phyloP scores from a whole-genome alignment of 441 rosid species.

The Pelargonium myrrhifolium region DNA sequence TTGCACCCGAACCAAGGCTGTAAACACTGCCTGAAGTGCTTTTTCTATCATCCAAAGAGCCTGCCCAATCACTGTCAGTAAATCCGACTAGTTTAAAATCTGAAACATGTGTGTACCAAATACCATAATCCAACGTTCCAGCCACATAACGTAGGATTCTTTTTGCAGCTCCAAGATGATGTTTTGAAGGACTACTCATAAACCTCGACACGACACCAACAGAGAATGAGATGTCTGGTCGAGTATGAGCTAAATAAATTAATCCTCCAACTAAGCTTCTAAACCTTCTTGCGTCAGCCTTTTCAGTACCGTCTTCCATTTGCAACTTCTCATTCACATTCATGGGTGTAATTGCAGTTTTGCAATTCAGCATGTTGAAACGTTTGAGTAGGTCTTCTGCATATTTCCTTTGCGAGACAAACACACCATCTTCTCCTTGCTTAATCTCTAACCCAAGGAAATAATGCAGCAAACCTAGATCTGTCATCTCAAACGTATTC shows the following conservation, averaged over 20 bases:
- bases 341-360: too few relatives aligned
- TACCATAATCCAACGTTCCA: background rate
- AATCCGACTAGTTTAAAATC: background rate
- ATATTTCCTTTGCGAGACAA: background rate
- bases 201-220: background rate
- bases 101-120: background rate
- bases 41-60: background rate
- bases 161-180: background rate
- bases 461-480: background rate
- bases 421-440: background rate
- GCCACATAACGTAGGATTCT: background rate
- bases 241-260: background rate
- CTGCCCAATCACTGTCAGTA: background rate
- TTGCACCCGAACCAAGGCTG: background rate
- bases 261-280: background rate
- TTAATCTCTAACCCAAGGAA: background rate
- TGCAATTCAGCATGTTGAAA: too few relatives aligned
- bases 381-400: too few relatives aligned
- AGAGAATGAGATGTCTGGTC: background rate
- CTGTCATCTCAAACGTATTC: background rate
- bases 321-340: background rate
- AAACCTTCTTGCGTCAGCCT: background rate
- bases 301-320: background rate
- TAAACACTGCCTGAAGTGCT: background rate
- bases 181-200: background rate